Percentiles rank a stretch among this genome's conserved stretches.
Conservation (phyloP, 2,329 filamentous ascomycete species). For the Fusarium tupiense region DNA sequence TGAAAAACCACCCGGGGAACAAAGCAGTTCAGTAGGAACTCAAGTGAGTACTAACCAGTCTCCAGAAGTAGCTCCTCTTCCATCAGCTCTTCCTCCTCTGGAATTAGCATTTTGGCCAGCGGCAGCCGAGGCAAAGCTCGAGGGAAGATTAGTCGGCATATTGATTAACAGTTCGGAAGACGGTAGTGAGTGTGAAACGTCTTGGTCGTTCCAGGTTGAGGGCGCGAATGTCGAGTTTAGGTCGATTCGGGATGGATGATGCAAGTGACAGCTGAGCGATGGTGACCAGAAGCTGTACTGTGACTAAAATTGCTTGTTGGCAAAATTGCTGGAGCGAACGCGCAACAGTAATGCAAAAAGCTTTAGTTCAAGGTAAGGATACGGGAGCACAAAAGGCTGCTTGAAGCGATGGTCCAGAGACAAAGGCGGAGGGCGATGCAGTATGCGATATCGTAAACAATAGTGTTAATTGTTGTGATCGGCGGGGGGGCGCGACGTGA, state of each 20-base stretch:
- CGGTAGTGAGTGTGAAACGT: slow-evolving; percentile 26
- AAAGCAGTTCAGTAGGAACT: slow-evolving; percentile 11
- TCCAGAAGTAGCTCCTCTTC: slow-evolving; percentile 66
- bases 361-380: slow-evolving; percentile 28
- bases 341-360: slow-evolving; percentile 26
- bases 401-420: slow-evolving; percentile 32
- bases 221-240: slow-evolving; percentile 31
- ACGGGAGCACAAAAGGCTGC: slow-evolving; percentile 41
- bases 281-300: slow-evolving; percentile 25
- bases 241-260: slow-evolving; percentile 19
- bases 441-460: slow-evolving; percentile 36
- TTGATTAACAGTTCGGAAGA: slow-evolving; percentile 41
- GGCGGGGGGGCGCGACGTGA: slow-evolving; percentile 33
- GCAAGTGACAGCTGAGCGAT: slow-evolving; percentile 19
- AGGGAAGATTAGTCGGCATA: slow-evolving; percentile 80
- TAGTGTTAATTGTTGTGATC: slow-evolving; percentile 32
- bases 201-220: slow-evolving; percentile 35
- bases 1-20: background rate
- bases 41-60: slow-evolving; percentile 72
- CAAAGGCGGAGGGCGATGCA: slow-evolving; percentile 29
- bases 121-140: slow-evolving; percentile 85
- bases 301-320: slow-evolving; percentile 28
- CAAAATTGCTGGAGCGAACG: slow-evolving; percentile 23
- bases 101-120: slow-evolving; percentile 75
- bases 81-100: slow-evolving; percentile 67